A percentile compares a stretch with the other conserved stretches of the same genome.
Conservation (phyloP, 225 moss, liverwort and hornwort species). For the Takakia lepidozioides region DNA sequence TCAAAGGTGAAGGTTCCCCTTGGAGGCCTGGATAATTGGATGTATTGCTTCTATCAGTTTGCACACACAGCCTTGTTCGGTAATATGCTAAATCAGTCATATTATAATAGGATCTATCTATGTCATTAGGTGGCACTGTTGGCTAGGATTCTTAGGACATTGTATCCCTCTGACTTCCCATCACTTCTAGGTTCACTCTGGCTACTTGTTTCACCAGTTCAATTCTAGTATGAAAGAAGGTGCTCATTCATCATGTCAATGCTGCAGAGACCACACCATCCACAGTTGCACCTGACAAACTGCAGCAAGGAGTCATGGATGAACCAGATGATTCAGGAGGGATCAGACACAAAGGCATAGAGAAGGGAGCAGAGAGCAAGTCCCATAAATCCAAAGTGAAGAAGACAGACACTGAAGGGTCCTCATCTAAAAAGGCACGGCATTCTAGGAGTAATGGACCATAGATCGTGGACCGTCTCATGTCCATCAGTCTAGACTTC, state of each 20-base stretch:
- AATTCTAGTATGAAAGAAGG: background rate
- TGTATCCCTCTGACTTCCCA: background rate
- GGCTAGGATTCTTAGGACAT: constrained; percentile 2
- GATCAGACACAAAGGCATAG: constrained; percentile 2
- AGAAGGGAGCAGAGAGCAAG: too few species aligned
- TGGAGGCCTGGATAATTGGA: too few species aligned
- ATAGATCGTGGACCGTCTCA: too few species aligned
- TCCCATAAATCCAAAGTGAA: constrained; percentile 13
- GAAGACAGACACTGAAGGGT: constrained; percentile 4
- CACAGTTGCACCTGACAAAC: constrained; percentile 3
- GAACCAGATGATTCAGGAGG: constrained; percentile 11
- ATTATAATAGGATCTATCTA: too few species aligned
- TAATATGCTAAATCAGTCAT: background rate
- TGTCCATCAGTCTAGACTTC: too few species aligned
- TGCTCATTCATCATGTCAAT: background rate
- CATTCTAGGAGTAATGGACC: constrained; percentile 17
- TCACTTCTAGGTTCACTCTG: too few species aligned
- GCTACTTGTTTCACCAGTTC: too few species aligned
- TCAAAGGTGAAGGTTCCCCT: too few species aligned
- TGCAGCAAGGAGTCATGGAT: constrained; percentile 18
- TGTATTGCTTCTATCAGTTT: too few species aligned
- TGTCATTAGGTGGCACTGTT: too few species aligned
- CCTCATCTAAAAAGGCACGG: constrained; percentile 7
- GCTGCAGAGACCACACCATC: background rate
- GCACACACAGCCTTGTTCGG: too few species aligned